Evolutionary conservation across 2,329 filamentous ascomycete species (phyloP), one percentile per base, ranked within the genome.

Genomic region (Fusarium virguliforme): DNA sequence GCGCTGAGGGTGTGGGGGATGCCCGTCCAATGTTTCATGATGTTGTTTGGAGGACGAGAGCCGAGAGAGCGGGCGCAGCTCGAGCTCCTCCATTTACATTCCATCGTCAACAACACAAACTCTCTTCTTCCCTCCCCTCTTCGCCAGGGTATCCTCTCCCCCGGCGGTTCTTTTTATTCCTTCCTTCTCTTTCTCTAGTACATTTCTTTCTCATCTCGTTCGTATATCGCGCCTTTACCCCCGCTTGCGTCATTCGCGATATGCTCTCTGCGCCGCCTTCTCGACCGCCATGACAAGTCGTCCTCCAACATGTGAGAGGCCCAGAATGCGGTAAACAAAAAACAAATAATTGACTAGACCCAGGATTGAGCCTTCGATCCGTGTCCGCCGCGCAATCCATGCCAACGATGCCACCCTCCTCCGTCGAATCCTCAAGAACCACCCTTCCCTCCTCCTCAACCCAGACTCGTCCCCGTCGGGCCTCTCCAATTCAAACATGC

Each of bases 401-500:
- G 87, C 90, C 76, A 90, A 92, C 80, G 92, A 95, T 80, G 81
- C 84, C 58, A 83, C 89, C 62, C 91, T 97, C 71, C 91, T 94
- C 74, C 83, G 87, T 73, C 92, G 94, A 78, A 94, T 97, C 78
- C 85, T 97, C 72, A 88, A 86, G 71, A 90, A 90, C 65, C 90
- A 95, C 77, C 92, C 92, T 0, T 78, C 83, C 18, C 88, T 92
- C 69, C 85, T 97, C 30, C 91, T 91, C 76, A 97, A 97, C 77
- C 93, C 94, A 3, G 93, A 97, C 80, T 88, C 89, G 74, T 88
- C 89, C 4, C 86, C 90, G 68, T 76, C 81, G 8, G 89, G 88
- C 55, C 90, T 93, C 72, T 92, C 92, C 79, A 96, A 97, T 83
- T 95, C 94, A 3, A 94, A 90, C 70, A 87, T 97, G 40, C 94